Evolutionary conservation across 805 yeast genomes (phyloP), one percentile per base, ranked within the genome.

Genomic region (Candida caryicola): DNA sequence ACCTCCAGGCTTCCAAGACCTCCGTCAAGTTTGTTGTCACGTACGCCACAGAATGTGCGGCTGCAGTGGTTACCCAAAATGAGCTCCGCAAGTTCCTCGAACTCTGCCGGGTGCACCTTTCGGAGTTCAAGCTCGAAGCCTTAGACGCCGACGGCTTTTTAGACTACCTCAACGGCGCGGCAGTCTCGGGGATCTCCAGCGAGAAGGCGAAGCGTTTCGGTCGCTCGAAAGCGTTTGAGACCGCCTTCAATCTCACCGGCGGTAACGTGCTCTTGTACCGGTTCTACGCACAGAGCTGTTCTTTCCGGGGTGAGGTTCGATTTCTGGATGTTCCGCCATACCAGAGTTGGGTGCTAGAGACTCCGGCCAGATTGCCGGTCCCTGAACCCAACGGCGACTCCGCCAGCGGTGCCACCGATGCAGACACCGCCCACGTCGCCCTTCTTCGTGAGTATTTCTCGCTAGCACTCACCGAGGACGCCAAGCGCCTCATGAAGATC

Each of bases 401-500:
- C n/a, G n/a, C n/a, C n/a, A n/a, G n/a, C n/a, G n/a, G n/a, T n/a
- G n/a, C n/a, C n/a, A n/a, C n/a, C n/a, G n/a, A n/a, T n/a, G n/a
- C n/a, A n/a, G n/a, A n/a, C n/a, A 7, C 25, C 9, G 7, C 25
- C 9, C 25, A 7, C 9, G 9, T 7, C 7, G 17, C 13, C 17
- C 28, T 35, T 12, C 19, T 29, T n/a, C 13, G 15, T 5, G 13
- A 29, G n/a, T 35, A 15, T n/a, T 18, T 35, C 7, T 13, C 17
- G 4, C 10, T 26, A 14, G 41, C 50, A 12, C 23, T 55, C 16
- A 41, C 48, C 5, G 31, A 37, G 2, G 51, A 49, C 14, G 57
- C 55, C 5, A 36, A 38, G 17, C 16, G 31, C 1, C 31, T 62
- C 13, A 46, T 76, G 33, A 64, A 67, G 26, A 64, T 55, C 46